A percentile compares a stretch with the other conserved stretches of the same genome.
These are phyloP conservation scores for Lycium barbarum DNA, from an alignment of 257 asterid species.

Conservation along the genomic window DNA sequence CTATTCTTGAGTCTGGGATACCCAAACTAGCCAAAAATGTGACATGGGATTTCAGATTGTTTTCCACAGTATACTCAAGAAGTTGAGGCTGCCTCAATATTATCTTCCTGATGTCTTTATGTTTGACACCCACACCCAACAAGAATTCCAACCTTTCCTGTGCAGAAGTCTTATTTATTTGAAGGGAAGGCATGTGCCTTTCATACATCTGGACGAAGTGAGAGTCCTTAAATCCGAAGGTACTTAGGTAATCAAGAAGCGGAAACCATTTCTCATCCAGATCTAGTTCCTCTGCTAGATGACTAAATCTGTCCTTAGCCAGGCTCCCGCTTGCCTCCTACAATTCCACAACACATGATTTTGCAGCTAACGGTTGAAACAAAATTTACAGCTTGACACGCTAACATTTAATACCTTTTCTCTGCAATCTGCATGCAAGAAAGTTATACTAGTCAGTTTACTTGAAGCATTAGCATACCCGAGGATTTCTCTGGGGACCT, in stretches of 20 bases:
- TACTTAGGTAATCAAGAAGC: conserved; percentile 82
- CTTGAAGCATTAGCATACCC: conserved; percentile 33
- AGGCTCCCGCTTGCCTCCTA: conserved; percentile 54
- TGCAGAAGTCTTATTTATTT: conserved; percentile 80
- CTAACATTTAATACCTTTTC: conserved; percentile 50
- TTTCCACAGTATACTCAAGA: conserved; percentile 83
- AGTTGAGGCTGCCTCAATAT: conserved; percentile 93
- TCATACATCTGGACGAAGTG: conserved; percentile 89
- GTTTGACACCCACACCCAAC: conserved; percentile 84
- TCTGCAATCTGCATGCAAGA: conserved; percentile 38
- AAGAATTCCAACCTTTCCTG: conserved; percentile 78
- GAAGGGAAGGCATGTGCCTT: conserved; percentile 96
- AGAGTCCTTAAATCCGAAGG: conserved; percentile 80
- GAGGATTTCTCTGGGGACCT: conserved; percentile 35
- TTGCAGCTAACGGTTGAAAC: conserved; percentile 22
- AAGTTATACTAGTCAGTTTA: conserved; percentile 32
- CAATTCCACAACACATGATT: conserved; percentile 39
- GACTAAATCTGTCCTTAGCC: conserved; percentile 52
- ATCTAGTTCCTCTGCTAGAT: conserved; percentile 73
- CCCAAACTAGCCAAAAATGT: conserved; percentile 74
- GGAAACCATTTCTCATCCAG: conserved; percentile 81
- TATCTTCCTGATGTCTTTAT: conserved; percentile 74
- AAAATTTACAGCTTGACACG: conserved; percentile 30
- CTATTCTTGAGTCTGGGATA: conserved; percentile 86
- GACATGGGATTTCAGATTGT: conserved; percentile 85